phyloP scores from a whole-genome alignment of 352 stramenopile species.

The Globisporangium radiosum region DNA sequence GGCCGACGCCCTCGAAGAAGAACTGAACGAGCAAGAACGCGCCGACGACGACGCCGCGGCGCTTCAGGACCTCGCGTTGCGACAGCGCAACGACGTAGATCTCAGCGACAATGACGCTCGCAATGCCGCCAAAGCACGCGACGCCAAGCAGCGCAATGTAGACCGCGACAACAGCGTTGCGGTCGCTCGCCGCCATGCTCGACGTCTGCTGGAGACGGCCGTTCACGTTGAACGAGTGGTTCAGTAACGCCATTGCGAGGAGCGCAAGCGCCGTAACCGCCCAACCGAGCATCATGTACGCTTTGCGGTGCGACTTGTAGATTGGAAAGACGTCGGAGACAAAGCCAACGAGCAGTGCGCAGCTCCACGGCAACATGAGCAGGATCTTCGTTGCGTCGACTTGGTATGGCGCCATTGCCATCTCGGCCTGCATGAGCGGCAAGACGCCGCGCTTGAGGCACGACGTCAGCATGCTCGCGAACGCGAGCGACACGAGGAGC shows the following conservation, averaged over 20 bases:
- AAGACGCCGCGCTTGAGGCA: constrained; percentile 37
- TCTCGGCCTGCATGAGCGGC: constrained; percentile 26
- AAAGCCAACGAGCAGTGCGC: constrained; percentile 14
- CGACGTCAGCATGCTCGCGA: constrained; percentile 32
- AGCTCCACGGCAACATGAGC: constrained; percentile 35
- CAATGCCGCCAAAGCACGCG: constrained; percentile 38
- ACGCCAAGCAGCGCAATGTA: constrained; percentile 33
- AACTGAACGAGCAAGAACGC: constrained; percentile 31
- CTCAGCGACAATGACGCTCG: constrained; percentile 30
- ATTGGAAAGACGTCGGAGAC: constrained; percentile 15
- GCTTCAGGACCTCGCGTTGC: constrained; percentile 22
- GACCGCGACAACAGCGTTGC: constrained; percentile 16
- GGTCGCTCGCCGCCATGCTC: constrained; percentile 9
- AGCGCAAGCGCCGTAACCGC: constrained; percentile 19
- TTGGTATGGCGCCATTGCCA: constrained; percentile 33
- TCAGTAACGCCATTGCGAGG: constrained; percentile 28
- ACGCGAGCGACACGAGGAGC: constrained; percentile 29
- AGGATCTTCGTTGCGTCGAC: constrained; percentile 28
- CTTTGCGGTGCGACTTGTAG: constrained; percentile 11
- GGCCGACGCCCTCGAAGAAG: constrained; percentile 25
- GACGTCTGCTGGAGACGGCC: constrained; percentile 18
- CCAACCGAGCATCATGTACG: constrained; percentile 21
- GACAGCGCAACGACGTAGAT: constrained; percentile 40
- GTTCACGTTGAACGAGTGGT: constrained; percentile 22
- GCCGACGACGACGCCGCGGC: constrained; percentile 23